Conservation (phyloP, 352 stramenopile genomes). For the Phytophthora cajani region DNA sequence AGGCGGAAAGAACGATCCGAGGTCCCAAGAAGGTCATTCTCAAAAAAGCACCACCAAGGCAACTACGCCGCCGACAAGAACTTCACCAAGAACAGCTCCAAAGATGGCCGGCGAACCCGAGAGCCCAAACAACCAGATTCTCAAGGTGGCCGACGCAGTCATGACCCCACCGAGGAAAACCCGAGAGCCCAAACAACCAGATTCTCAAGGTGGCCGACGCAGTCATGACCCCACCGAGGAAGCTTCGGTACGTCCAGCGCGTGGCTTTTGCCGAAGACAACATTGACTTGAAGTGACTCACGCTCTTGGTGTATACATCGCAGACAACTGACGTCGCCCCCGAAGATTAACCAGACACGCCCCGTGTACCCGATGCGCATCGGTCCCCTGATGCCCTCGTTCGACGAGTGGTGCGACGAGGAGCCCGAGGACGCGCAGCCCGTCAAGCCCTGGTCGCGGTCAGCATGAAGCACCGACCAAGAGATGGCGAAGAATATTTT, state of each 20-base stretch:
- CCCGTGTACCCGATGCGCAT: conserved; percentile 28
- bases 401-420: conserved; percentile 31
- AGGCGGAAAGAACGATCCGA: conserved; percentile 17
- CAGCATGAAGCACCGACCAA: conserved; percentile 20
- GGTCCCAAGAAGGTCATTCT: conserved; percentile 18
- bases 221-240: conserved; percentile 24
- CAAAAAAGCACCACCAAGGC: conserved; percentile 30
- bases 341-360: conserved; percentile 30
- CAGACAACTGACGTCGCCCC: conserved; percentile 25
- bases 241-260: conserved; percentile 23
- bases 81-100: not conserved
- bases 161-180: conserved; percentile 31
- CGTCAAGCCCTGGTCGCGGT: conserved; percentile 27
- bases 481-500: conserved; percentile 18
- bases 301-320: not conserved
- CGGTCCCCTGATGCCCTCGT: conserved; percentile 26
- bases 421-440: conserved; percentile 8
- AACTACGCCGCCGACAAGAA: conserved; percentile 24
- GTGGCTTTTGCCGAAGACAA: not conserved
- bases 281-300: conserved; percentile 17
- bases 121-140: not conserved
- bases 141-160: conserved; percentile 4
- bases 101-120: conserved; percentile 30
- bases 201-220: not conserved
- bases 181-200: conserved; percentile 6